Evolutionary conservation across 805 yeast genomes (phyloP), one percentile per base, ranked within the genome.

Genomic region (Priceomyces fermenticarens): DNA sequence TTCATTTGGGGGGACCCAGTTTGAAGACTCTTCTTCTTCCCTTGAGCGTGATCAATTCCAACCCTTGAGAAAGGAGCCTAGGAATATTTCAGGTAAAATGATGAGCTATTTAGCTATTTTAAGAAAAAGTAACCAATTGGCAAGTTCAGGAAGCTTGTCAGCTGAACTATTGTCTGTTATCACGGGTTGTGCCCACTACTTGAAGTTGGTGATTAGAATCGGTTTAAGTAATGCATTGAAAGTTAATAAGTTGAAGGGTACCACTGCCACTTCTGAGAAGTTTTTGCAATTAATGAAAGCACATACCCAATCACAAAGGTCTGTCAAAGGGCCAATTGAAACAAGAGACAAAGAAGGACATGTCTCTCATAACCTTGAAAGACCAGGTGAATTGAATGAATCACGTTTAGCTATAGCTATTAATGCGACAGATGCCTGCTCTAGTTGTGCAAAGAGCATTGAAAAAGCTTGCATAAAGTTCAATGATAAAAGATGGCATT

Each of bases 101-200:
- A 90, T 93, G 84, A 81, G 88, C 36, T 91, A 88, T 63, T 73
- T 93, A 57, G 89, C 96, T 1, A 73, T 88, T 27, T 65, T 93
- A 32, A 73, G 97, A 46, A 88, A 87, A 53, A 70, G 80, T 0
- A 48, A 61, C 50, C 62, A 62, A 35, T 54, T 63, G 2, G 55
- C 63, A 2, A 52, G 59, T 8, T 64, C 71, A 3, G 73, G 73
- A 48, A 48, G 74, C 34, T 65, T 77, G 31, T 78, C 89, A 0
- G 82, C 85, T 3, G 83, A 81, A 40, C 57, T 91, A 30, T 73
- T 93, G 49, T 79, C 91, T 0, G 80, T 90, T 9, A 90, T 90
- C 4, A 88, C 97, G 1, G 89, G 95, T 0, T 69, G 91, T 51
- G 97, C 99, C 0, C 98, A 93, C 58, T 91, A 89, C 61, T 70